Evolutionary conservation across 2,329 filamentous ascomycete species (phyloP), one percentile per base, ranked within the genome.

Genomic region (Spiromastix sp.): DNA sequence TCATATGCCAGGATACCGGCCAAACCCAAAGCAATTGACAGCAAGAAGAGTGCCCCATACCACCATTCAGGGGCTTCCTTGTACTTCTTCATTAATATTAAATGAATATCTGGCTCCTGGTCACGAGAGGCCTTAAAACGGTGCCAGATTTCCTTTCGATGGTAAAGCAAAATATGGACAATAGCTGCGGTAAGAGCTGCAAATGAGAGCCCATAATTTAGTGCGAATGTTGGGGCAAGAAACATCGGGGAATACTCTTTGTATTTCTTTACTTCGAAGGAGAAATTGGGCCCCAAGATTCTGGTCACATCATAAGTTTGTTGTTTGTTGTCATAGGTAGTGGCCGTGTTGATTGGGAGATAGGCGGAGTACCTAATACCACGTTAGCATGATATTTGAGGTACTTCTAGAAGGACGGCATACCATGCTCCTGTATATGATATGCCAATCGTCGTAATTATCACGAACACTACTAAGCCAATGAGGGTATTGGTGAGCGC

Each of bases 11-110:
- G 38, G 31, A 45, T 34, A 1, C 43, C 50, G 11, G 47, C 43
- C 20, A 61, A 46, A 10, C 57, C 55, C 1, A 61, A 38, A 0
- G 45, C 59, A 11, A 60, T 25, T 5, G 57, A 46, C 0, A 51
- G 20, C 2, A 55, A 21, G 4, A 58, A 55, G 5, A 63, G 28
- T 2, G 26, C 41, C 1, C 11, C 18, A 54, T 79, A 79, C 74
- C 74, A 79, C 72, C 70, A 77, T 0, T 63, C 67, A 1, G 74
- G 74, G 1, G 72, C 74, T 49, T 77, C 74, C 31, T 67, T 66
- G 44, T 79, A 79, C 47, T 73, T 74, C 34, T 56, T 63, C 74
- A 79, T 79, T 15, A 78, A 56, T 40, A 70, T 74, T 70, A 78
- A 77, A 51, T 79, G 74, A 22, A 77, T 70, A 43, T 79, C 74